Percentiles rank a stretch among this genome's conserved stretches.
These are phyloP conservation scores for Harringtonia aguacate DNA, from an alignment of 2,329 filamentous ascomycete species.

Conservation along the genomic window DNA sequence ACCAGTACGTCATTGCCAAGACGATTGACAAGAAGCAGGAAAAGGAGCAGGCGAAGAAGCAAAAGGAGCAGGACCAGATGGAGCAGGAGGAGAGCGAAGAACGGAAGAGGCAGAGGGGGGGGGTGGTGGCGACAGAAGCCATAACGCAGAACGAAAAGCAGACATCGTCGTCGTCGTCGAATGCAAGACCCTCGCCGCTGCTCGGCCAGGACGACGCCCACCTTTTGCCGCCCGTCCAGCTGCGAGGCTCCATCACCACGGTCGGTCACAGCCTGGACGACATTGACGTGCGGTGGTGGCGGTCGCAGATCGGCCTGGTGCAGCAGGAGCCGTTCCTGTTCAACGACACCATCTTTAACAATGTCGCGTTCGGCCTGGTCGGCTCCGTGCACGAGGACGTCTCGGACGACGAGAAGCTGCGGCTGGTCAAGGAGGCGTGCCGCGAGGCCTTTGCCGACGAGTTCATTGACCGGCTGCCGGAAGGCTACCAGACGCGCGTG, in stretches of 20 bases:
- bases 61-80: conserved; percentile 8
- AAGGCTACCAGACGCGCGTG: conserved; percentile 13
- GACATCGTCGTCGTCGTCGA: too few species aligned
- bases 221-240: conserved; percentile 32
- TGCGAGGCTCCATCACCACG: conserved; percentile 42
- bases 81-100: conserved; percentile 2
- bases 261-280: conserved; percentile 61
- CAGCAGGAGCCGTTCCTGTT: conserved; percentile 26
- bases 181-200: neutral
- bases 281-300: conserved; percentile 56
- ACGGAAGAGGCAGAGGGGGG: neutral
- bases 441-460: conserved; percentile 46
- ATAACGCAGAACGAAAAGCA: neutral
- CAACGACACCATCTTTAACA: conserved; percentile 33
- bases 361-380: conserved; percentile 36
- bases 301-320: conserved; percentile 32
- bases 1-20: conserved; percentile 40
- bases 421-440: conserved; percentile 41
- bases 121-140: neutral
- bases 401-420: conserved; percentile 25
- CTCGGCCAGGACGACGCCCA: conserved; percentile 13
- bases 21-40: conserved; percentile 28
- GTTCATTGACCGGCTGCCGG: conserved; percentile 33
- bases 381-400: conserved; percentile 15
- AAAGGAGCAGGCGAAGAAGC: conserved; percentile 17